These are phyloP conservation scores for Sporothrix inflata DNA, from an alignment of 2,329 filamentous ascomycete species.

Conservation along the genomic window DNA sequence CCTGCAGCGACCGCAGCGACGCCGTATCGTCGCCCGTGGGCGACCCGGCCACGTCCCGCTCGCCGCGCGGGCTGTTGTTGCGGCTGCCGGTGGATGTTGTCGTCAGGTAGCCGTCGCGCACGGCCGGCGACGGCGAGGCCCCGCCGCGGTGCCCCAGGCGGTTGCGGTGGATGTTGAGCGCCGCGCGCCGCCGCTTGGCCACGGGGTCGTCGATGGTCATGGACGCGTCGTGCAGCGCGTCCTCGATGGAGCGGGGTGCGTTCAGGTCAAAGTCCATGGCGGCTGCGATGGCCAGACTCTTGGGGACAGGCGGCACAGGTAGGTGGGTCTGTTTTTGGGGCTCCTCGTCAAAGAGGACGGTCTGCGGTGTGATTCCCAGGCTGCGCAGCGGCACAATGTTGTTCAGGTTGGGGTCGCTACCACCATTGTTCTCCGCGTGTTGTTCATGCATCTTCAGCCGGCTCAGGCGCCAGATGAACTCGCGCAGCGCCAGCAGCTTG, in stretches of 20 bases:
- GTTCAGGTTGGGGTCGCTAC: constrained; percentile 54
- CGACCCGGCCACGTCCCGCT: constrained; percentile 34
- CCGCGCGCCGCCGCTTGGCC: constrained; percentile 56
- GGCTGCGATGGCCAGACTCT: constrained; percentile 37
- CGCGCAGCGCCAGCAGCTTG: constrained; percentile 81
- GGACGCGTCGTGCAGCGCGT: constrained; percentile 89
- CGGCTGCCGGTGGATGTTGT: constrained; percentile 30
- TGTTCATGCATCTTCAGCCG: constrained; percentile 66
- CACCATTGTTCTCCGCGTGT: constrained; percentile 34
- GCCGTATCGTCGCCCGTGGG: constrained; percentile 35
- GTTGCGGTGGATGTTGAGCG: constrained; percentile 55
- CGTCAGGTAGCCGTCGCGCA: constrained; percentile 28
- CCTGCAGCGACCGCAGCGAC: constrained; percentile 38
- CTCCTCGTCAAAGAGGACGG: constrained; percentile 87
- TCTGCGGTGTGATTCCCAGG: constrained; percentile 79
- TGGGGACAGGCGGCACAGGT: constrained; percentile 34
- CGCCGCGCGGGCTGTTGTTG: constrained; percentile 35
- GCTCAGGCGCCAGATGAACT: constrained; percentile 88
- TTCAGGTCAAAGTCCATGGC: constrained; percentile 40
- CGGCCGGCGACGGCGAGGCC: constrained; percentile 43
- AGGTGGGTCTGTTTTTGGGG: constrained; percentile 51
- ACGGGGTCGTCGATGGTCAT: constrained; percentile 77
- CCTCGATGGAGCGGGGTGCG: constrained; percentile 73
- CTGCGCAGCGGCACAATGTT: constrained; percentile 75
- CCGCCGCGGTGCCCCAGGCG: constrained; percentile 46